Percentiles rank a stretch among this genome's conserved stretches.
These are phyloP conservation scores for Pseudogymnoascus pannorum DNA, from an alignment of 2,329 filamentous ascomycete species.

Conservation along the genomic window DNA sequence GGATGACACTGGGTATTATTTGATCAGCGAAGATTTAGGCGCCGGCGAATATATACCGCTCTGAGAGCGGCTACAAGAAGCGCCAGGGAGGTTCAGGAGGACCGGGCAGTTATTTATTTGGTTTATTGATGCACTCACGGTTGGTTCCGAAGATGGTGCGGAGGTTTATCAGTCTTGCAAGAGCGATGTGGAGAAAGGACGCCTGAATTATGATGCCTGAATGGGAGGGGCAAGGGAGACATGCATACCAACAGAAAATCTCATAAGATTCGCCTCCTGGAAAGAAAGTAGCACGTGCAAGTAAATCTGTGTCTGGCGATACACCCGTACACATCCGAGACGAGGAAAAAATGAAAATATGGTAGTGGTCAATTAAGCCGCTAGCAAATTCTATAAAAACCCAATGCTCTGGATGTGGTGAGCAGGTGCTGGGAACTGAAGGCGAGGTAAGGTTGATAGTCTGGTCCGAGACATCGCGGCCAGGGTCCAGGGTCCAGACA, in stretches of 20 bases:
- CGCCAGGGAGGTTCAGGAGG: background rate
- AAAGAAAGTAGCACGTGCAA: background rate
- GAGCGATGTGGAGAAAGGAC: background rate
- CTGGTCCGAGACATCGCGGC: background rate
- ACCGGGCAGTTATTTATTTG: background rate
- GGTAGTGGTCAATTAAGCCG: background rate
- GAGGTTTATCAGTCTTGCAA: background rate
- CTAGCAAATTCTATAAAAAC: background rate
- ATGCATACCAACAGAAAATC: background rate
- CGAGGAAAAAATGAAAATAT: background rate
- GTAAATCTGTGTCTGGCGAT: background rate
- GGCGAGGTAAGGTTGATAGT: background rate
- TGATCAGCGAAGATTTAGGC: background rate
- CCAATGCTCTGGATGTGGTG: background rate
- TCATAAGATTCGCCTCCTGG: background rate
- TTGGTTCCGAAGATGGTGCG: background rate
- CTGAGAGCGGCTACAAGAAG: background rate
- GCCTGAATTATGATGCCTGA: background rate
- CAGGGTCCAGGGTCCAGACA: background rate
- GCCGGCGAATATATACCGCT: background rate
- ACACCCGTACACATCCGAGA: background rate
- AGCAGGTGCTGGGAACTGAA: background rate
- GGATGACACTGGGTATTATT: background rate
- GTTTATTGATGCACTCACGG: background rate
- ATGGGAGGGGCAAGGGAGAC: background rate